These are phyloP conservation scores for Nemania serpens DNA, from an alignment of 2,329 filamentous ascomycete species.

Conservation along the genomic window DNA sequence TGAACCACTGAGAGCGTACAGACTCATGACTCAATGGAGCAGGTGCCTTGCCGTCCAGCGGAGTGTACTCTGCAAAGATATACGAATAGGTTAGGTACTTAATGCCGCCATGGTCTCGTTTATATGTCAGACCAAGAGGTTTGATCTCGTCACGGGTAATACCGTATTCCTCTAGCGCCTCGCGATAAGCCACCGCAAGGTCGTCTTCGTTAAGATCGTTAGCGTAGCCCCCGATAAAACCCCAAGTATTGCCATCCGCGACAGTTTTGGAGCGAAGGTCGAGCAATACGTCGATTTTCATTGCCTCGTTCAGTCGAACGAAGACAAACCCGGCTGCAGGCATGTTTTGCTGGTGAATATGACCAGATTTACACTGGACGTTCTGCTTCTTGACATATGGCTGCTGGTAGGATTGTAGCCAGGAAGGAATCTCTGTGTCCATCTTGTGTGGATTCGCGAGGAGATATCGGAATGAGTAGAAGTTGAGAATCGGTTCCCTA, in stretches of 20 bases:
- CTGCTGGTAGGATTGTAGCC: slow-evolving; percentile 11
- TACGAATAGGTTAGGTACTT: slow-evolving; percentile 23
- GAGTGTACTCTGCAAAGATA: slow-evolving; percentile 21
- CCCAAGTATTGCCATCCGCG: background rate
- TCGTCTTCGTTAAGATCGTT: background rate
- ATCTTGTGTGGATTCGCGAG: background rate
- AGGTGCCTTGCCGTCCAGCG: slow-evolving; percentile 5
- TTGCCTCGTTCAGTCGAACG: slow-evolving; percentile 2
- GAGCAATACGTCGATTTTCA: slow-evolving; percentile 17
- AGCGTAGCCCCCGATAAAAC: slow-evolving; percentile 16
- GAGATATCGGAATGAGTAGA: slow-evolving; percentile 30
- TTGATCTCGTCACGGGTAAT: slow-evolving; percentile 9
- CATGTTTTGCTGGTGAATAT: slow-evolving; percentile 14
- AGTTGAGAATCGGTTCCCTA: background rate
- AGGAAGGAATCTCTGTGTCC: background rate
- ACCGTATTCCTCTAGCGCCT: slow-evolving; percentile 5
- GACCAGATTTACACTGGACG: slow-evolving; percentile 7
- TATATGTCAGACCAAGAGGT: background rate
- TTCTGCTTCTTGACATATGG: slow-evolving; percentile 9
- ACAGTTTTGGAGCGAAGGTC: slow-evolving; percentile 3
- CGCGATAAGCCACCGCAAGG: background rate
- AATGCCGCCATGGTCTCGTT: slow-evolving; percentile 20
- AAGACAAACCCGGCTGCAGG: slow-evolving; percentile 19
- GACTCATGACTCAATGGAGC: background rate
- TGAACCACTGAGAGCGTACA: slow-evolving; percentile 17